phyloP scores from a whole-genome alignment of 2,329 filamentous ascomycete genomes.

The Fusarium nisikadoi region DNA sequence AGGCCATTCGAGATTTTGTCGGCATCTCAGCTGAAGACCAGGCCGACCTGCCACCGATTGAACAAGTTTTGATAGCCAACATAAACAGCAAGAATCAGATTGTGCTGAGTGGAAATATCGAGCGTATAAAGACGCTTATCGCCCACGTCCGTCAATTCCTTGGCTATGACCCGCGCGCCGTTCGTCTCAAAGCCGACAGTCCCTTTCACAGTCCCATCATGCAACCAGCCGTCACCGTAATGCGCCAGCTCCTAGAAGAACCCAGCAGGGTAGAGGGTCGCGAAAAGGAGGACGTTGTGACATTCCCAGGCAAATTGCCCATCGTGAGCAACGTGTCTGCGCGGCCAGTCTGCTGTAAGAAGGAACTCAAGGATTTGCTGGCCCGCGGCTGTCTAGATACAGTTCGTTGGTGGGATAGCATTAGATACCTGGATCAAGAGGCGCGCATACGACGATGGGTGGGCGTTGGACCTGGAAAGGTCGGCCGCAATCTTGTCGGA shows the following conservation, averaged over 20 bases:
- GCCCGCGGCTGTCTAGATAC: conserved; percentile 89
- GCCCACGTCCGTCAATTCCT: conserved; percentile 89
- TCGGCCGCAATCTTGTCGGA: conserved; percentile 90
- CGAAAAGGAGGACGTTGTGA: conserved; percentile 72
- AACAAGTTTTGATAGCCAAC: conserved; percentile 91
- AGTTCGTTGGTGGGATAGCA: conserved; percentile 93
- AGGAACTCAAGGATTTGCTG: conserved; percentile 81
- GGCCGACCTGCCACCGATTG: conserved; percentile 76
- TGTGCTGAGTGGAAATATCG: conserved; percentile 88
- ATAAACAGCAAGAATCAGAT: conserved; percentile 97
- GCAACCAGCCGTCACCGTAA: conserved; percentile 81
- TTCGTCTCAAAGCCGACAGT: conserved; percentile 85
- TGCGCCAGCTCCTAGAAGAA: conserved; percentile 73
- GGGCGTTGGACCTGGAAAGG: conserved; percentile 92
- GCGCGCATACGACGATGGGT: conserved; percentile 86
- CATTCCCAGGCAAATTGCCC: conserved; percentile 78
- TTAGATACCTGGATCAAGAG: conserved; percentile 87
- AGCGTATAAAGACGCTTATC: conserved; percentile 81
- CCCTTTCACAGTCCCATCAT: conserved; percentile 95
- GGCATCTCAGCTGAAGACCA: conserved; percentile 75
- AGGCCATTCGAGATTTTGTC: conserved; percentile 82
- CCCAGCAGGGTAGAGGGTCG: conserved; percentile 64
- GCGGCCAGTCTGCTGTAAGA: conserved; percentile 76
- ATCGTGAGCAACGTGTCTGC: conserved; percentile 90
- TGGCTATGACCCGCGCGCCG: conserved; percentile 89